These are phyloP conservation scores for Epichloe festucae DNA, from an alignment of 2,329 filamentous ascomycete genomes.

Conservation along the genomic window DNA sequence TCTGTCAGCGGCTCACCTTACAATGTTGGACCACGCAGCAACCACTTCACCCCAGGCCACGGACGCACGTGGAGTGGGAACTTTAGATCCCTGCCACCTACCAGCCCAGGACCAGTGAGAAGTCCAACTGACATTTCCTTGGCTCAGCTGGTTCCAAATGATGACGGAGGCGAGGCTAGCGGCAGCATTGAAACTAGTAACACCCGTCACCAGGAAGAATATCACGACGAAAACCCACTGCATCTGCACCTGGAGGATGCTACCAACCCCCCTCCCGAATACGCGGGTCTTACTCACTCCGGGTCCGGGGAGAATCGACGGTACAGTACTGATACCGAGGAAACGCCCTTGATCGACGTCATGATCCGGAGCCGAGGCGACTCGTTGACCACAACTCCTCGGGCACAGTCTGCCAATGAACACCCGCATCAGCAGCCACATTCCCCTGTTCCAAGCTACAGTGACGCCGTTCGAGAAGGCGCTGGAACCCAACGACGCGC, in stretches of 20 bases:
- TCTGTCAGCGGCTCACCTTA: slow-evolving; percentile 26
- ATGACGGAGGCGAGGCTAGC: slow-evolving; percentile 54
- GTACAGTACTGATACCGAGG: slow-evolving; percentile 46
- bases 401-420: slow-evolving; percentile 8
- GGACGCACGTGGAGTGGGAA: slow-evolving; percentile 65
- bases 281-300: slow-evolving; percentile 52
- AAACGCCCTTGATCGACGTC: slow-evolving; percentile 38
- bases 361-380: slow-evolving; percentile 37
- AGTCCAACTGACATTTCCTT: slow-evolving; percentile 95
- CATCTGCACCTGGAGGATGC: slow-evolving; percentile 37
- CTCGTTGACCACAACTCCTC: slow-evolving; percentile 28
- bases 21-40: slow-evolving; percentile 28
- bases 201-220: slow-evolving; percentile 12
- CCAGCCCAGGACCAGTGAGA: slow-evolving; percentile 76
- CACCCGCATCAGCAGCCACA: slow-evolving; percentile 10
- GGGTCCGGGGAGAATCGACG: slow-evolving; percentile 40
- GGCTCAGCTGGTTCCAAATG: slow-evolving; percentile 62
- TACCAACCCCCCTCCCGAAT: slow-evolving; percentile 56
- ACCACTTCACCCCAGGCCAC: slow-evolving; percentile 48
- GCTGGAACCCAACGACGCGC: slow-evolving; percentile 16
- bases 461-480: slow-evolving; percentile 53
- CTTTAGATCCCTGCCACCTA: slow-evolving; percentile 60
- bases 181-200: slow-evolving; percentile 9
- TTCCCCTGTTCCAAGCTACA: slow-evolving; percentile 73
- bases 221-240: slow-evolving; percentile 24